A percentile compares a stretch with the other conserved stretches of the same genome.
These are phyloP conservation scores for Metarhizium brunneum DNA, from an alignment of 2,329 filamentous ascomycete genomes.

Conservation along the genomic window DNA sequence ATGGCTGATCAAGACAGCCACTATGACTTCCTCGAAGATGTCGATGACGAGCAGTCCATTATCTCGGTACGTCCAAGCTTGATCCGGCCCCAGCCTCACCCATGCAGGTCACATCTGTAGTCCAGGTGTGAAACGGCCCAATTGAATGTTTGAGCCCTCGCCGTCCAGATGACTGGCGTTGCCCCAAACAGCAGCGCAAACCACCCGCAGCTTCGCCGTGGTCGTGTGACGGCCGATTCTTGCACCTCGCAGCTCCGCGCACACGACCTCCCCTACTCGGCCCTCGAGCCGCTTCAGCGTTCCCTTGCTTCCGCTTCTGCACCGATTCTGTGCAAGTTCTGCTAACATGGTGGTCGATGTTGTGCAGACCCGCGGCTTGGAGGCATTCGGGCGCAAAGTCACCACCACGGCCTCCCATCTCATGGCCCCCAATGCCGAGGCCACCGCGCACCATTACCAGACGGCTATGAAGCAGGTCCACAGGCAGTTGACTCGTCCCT, in stretches of 20 bases:
- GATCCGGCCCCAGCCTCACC: not conserved
- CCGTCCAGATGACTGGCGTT: not conserved
- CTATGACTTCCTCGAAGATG: constrained; percentile 35
- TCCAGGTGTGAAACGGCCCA: too few relatives aligned
- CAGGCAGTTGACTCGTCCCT: constrained; percentile 75
- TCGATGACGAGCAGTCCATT: constrained; percentile 39
- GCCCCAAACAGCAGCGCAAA: too few relatives aligned
- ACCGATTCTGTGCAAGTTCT: not conserved
- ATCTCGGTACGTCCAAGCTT: constrained; percentile 24
- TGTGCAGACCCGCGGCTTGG: constrained; percentile 69
- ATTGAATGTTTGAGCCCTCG: too few relatives aligned
- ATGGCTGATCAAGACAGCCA: constrained; percentile 33
- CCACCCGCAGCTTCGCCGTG: constrained; percentile 7
- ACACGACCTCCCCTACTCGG: not conserved
- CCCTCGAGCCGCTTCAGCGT: not conserved
- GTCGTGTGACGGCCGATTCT: constrained; percentile 19
- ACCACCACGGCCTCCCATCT: constrained; percentile 87
- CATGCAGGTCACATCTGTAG: not conserved
- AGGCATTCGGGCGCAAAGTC: constrained; percentile 90
- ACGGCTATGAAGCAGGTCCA: constrained; percentile 82
- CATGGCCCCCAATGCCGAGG: constrained; percentile 55
- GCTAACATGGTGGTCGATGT: constrained; percentile 7
- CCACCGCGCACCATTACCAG: constrained; percentile 62
- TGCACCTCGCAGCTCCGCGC: not conserved
- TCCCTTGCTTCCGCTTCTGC: not conserved